Conservation (phyloP, 176 grass and related monocot species). For the Triticum dicoccoides region DNA sequence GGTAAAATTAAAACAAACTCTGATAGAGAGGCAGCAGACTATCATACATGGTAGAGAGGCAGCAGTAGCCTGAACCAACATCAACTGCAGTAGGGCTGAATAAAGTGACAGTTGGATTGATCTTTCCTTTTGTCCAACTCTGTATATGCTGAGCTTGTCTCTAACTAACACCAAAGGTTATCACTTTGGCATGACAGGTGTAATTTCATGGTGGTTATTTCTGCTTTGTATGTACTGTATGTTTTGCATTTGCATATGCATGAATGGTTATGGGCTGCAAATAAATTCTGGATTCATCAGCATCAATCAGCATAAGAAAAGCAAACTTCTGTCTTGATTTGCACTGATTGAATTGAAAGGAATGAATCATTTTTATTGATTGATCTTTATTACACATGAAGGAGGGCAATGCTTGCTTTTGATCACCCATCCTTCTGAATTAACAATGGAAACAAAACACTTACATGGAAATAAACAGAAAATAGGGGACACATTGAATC, state of each 20-base stretch:
- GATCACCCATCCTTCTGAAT: conserved; percentile 28
- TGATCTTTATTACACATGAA: conserved; percentile 42
- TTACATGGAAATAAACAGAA: neutral
- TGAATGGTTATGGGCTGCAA: neutral
- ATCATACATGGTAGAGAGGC: neutral
- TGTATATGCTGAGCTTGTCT: conserved; percentile 18
- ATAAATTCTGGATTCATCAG: neutral
- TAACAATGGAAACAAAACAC: neutral
- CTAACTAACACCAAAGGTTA: neutral
- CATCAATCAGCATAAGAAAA: neutral
- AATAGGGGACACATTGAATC: neutral
- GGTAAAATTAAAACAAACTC: conserved; percentile 3
- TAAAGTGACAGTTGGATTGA: conserved; percentile 23
- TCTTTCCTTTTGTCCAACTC: neutral
- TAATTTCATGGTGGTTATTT: neutral
- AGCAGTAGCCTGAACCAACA: conserved; percentile 7
- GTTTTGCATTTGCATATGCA: neutral
- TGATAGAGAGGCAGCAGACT: neutral
- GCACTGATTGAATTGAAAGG: neutral
- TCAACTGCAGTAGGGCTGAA: conserved; percentile 32
- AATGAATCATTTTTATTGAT: conserved; percentile 34
- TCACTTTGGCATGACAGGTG: neutral
- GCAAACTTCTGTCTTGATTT: neutral
- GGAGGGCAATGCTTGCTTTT: conserved; percentile 24
- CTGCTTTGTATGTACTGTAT: neutral